Evolutionary conservation across 441 rosid species (phyloP), one percentile per base, ranked within the genome.

Genomic region (Pelargonium cotyledonis): DNA sequence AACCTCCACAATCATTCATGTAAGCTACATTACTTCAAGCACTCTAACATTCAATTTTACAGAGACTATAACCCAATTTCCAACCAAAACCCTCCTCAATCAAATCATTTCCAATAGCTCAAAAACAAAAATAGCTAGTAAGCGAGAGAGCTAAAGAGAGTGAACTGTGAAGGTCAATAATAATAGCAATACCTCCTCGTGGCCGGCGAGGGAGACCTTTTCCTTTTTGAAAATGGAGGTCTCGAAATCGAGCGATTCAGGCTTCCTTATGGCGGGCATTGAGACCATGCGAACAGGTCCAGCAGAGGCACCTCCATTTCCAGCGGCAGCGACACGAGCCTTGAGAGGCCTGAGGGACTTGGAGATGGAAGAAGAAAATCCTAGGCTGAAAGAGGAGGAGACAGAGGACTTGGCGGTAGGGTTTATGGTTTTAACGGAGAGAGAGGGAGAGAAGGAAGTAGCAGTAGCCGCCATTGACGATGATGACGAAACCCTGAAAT

Each of bases 231-330:
- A 70, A 35, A 75, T 70, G 16, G 70, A 66, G 57, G 71, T 70
- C 68, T 75, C 67, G 71, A 70, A 70, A 62, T 75, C 78, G 31
- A 70, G 68, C 29, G 70, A 41, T 8, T 21, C 4, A 9, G 79
- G 80, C 12, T 85, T 51, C 68, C 69, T 82, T 12, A 80, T 65
- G 6, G 83, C 82, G 18, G 91, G 84, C 0, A 68, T 69, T 0
- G 89, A 75, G 58, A 81, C 88, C 91, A 82, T 83, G 7, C 79
- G 73, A 6, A 83, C 77, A 1, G 86, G 82, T 4, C 86, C 79
- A 6, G n/a, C n/a, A 6, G 73, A 72, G 23, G 82, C 77, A 62
- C 53, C 76, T 29, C 82, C 76, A 43, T 72, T 44, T 23, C 67
- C 65, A 57, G 79, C 41, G 29, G 29, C 29, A 26, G 1, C 2